Percentiles rank a stretch among this genome's conserved stretches.
phyloP scores from a whole-genome alignment of 257 asterid species.

The Nicotiana otophora region DNA sequence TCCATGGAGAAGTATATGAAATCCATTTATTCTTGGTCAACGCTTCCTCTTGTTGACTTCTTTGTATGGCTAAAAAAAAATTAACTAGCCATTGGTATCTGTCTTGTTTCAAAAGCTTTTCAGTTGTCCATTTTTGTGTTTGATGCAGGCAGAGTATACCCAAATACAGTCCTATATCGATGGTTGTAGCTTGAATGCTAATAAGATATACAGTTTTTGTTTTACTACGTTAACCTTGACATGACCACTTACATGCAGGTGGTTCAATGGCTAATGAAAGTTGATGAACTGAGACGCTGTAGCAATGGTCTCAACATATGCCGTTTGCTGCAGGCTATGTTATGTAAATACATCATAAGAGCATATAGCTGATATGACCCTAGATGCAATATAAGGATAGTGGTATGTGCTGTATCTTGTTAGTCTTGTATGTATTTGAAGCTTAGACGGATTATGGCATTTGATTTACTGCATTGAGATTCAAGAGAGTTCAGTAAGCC shows the following conservation, averaged over 20 bases:
- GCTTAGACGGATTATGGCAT: not conserved
- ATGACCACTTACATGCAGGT: constrained; percentile 3
- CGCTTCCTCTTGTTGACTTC: not conserved
- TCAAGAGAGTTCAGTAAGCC: not conserved
- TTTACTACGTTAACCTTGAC: not conserved
- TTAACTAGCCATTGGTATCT: constrained; percentile 5
- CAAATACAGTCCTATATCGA: too few species aligned
- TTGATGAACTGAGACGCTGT: not conserved
- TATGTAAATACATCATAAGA: not conserved
- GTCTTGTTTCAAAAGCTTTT: not conserved
- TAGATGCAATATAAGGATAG: not conserved
- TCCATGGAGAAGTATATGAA: not conserved
- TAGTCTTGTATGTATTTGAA: not conserved
- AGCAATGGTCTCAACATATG: not conserved
- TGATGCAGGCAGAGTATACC: not conserved
- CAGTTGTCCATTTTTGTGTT: not conserved
- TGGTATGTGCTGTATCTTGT: not conserved
- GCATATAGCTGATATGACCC: not conserved
- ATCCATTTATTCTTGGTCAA: constrained; percentile 1
- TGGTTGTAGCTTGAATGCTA: not conserved
- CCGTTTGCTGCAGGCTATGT: not conserved
- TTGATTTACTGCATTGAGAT: not conserved
- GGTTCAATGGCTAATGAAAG: not conserved
- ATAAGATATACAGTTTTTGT: not conserved
- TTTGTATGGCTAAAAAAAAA: not conserved